Evolutionary conservation across 1,284 basidiomycete species (phyloP), one percentile per base, ranked within the genome.

Genomic region (Trichosporon coremiiforme): DNA sequence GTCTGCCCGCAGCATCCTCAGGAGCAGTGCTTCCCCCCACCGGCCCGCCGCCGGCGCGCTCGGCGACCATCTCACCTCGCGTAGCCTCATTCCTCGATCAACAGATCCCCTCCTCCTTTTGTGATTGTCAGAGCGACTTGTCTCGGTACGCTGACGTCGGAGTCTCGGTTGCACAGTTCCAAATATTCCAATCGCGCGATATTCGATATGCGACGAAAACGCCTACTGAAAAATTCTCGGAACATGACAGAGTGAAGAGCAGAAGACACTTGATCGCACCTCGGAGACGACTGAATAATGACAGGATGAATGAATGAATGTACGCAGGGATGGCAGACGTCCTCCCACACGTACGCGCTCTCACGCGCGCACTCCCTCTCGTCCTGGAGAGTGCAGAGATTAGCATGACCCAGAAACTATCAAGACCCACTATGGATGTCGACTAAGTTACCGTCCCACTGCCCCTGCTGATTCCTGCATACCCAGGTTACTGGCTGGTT

Each of bases 331-430:
- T 20, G 50, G 20, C n/a, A 53, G 50, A 25, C 50, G 50, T 25
- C 50, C 22, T 25, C 9, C 20, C 50, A 22, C 20, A 20, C 22
- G 50, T 25, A 25, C 50, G 20, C 50, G 50, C 22, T 53, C 22
- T 53, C 50, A 17, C 50, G 9, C 50, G 50, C 50, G 20, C 50
- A 53, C 20, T 53, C n/a, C 50, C 50, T 25, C 20, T 53, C n/a
- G 8, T 53, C 50, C 17, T 25, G 22, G 17, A 22, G 22, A 20
- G 20, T 10, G n/a, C 50, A 53, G 20, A 53, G 50, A 53, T 53
- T 53, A 53, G 50, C 50, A 53, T 53, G 50, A 53, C 50, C 50
- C 50, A 53, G 50, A 53, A 53, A 53, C 50, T 53, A 53, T 53
- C 50, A 53, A 20, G 50, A 53, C 50, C 50, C 50, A 53, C 50